These are phyloP conservation scores for Fusarium acutatum DNA, from an alignment of 2,329 filamentous ascomycete genomes.

Conservation along the genomic window DNA sequence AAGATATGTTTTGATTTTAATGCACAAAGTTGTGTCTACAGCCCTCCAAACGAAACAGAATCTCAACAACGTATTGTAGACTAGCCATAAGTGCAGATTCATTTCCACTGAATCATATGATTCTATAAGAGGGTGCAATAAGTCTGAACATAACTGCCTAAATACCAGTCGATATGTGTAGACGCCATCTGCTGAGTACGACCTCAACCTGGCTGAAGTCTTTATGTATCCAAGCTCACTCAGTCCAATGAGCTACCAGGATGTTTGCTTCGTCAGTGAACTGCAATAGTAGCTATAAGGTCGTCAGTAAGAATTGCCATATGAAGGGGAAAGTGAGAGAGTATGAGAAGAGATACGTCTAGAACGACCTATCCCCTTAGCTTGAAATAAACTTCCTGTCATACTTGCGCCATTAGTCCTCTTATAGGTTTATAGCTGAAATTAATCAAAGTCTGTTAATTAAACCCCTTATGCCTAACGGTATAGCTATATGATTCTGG, in stretches of 20 bases:
- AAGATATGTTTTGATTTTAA: neutral
- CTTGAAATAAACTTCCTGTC: neutral
- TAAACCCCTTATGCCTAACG: too few relatives aligned
- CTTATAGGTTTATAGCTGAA: neutral
- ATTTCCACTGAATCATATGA: neutral
- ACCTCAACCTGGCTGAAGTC: neutral
- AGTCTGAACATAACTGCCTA: neutral
- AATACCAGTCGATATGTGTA: neutral
- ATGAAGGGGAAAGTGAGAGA: neutral
- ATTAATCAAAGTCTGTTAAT: neutral
- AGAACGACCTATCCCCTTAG: neutral
- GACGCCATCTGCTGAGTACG: neutral
- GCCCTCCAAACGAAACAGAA: neutral
- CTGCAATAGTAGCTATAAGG: neutral
- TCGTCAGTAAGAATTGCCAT: neutral
- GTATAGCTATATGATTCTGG: neutral
- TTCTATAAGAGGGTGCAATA: neutral
- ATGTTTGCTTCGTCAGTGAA: neutral
- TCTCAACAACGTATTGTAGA: neutral
- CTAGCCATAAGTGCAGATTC: neutral
- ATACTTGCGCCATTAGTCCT: neutral
- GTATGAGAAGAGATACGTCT: neutral
- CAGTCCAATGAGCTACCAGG: neutral
- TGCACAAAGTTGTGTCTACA: neutral
- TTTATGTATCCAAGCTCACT: neutral